Conservation (phyloP, 108 stramenopile species). For the Skeletonema potamos region DNA sequence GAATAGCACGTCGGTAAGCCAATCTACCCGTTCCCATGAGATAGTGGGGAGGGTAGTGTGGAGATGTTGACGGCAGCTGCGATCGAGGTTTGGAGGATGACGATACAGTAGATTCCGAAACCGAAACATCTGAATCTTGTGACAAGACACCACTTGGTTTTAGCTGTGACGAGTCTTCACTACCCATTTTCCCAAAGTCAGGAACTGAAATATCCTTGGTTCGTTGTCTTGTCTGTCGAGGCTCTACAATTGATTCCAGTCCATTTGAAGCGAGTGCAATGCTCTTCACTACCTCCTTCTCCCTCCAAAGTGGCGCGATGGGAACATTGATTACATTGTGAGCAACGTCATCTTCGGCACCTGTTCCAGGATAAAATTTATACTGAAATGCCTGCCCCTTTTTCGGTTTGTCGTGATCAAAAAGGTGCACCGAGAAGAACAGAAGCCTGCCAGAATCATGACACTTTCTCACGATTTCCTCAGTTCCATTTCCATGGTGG, state of each 20-base stretch:
- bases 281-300: constrained; percentile 44
- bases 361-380: constrained; percentile 97
- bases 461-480: constrained; percentile 92
- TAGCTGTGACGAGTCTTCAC: constrained; percentile 5
- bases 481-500: constrained; percentile 98
- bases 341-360: constrained; percentile 83
- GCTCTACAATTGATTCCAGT: constrained; percentile 8
- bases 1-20: constrained; percentile 79
- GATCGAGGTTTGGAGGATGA: constrained; percentile 24
- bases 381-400: constrained; percentile 58
- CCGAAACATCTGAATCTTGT: constrained; percentile 13
- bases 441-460: constrained; percentile 86
- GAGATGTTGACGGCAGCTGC: constrained; percentile 31
- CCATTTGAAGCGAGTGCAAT: constrained; percentile 34
- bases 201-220: constrained; percentile 30
- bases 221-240: constrained; percentile 58
- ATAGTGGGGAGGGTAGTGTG: constrained; percentile 41
- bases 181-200: constrained; percentile 10
- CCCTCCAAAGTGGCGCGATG: constrained; percentile 90
- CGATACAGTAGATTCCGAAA: constrained; percentile 22
- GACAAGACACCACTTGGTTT: constrained; percentile 13
- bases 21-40: constrained; percentile 55
- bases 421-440: constrained; percentile 94
- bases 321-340: constrained; percentile 97
- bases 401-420: constrained; percentile 78